Evolutionary conservation across 1,139 yeast species (phyloP).

Genomic region (Sugiyamaella castrensis): DNA sequence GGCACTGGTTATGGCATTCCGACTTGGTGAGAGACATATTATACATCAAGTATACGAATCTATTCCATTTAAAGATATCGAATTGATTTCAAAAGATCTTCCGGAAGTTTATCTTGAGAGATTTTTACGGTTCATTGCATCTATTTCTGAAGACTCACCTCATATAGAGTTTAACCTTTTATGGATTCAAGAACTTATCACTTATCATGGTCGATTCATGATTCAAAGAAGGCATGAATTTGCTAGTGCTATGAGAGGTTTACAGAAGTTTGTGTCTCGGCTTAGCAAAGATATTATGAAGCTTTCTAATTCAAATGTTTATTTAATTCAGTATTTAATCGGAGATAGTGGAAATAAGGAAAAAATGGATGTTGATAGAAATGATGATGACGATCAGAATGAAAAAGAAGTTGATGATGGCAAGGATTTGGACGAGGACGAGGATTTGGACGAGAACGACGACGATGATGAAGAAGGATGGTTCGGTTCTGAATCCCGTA

Average conservation of each 20-base stretch:
- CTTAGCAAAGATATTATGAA: constrained; percentile 69
- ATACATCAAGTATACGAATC: constrained; percentile 71
- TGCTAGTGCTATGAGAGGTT: constrained; percentile 61
- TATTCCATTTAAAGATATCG: constrained; percentile 72
- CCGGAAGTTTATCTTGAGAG: constrained; percentile 76
- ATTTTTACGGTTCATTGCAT: constrained; percentile 68
- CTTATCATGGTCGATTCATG: constrained; percentile 76
- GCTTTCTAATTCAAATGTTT: constrained; percentile 54
- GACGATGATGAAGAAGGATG: constrained; percentile 43
- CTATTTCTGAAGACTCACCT: constrained; percentile 60
- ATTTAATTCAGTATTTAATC: constrained; percentile 46
- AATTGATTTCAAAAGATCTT: constrained; percentile 59
- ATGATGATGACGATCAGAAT: constrained; percentile 25
- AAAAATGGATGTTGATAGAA: constrained; percentile 23
- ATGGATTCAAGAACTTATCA: constrained; percentile 71
- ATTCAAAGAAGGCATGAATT: constrained; percentile 61
- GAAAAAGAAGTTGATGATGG: constrained; percentile 34
- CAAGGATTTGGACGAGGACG: constrained; percentile 26
- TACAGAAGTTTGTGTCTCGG: constrained; percentile 72
- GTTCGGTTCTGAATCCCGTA: constrained; percentile 42
- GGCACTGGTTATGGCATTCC: constrained; percentile 89
- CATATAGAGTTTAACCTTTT: constrained; percentile 80
- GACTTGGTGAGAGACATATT: constrained; percentile 77
- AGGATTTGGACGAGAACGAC: constrained; percentile 26
- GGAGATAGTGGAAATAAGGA: constrained; percentile 27